phyloP scores from a whole-genome alignment of 2,329 filamentous ascomycete species.

The Trichoderma sp. region DNA sequence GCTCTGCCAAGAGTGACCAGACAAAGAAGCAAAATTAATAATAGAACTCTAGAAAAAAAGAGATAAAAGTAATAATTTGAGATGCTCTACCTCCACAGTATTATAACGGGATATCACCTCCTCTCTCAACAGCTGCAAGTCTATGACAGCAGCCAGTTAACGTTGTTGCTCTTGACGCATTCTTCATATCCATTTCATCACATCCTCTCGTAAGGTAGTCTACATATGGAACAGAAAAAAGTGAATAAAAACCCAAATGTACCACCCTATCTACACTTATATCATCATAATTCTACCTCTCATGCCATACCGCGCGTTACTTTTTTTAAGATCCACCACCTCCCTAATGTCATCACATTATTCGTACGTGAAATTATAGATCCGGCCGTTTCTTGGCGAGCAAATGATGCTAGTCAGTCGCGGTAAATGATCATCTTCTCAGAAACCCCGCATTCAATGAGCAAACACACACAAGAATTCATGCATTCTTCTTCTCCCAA shows the following conservation, averaged over 20 bases:
- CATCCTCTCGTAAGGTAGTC: not conserved
- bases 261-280: slow-evolving; percentile 14
- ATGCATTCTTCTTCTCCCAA: not conserved
- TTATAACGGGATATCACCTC: not conserved
- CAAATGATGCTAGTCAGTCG: not conserved
- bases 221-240: not conserved
- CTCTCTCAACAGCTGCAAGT: not conserved
- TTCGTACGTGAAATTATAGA: not conserved
- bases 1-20: slow-evolving; percentile 23
- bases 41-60: too few species aligned
- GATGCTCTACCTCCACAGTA: not conserved
- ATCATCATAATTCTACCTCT: slow-evolving; percentile 2
- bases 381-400: not conserved
- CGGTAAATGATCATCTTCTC: not conserved
- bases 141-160: not conserved
- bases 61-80: not conserved
- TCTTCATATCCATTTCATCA: not conserved
- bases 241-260: slow-evolving; percentile 9
- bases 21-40: slow-evolving; percentile 39
- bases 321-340: not conserved
- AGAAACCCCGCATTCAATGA: not conserved
- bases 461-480: not conserved
- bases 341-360: not conserved
- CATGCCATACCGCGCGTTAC: not conserved
- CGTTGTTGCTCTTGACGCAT: not conserved